Evolutionary conservation across 331 rosid genomes (phyloP).

Genomic region (Saraca asoca): DNA sequence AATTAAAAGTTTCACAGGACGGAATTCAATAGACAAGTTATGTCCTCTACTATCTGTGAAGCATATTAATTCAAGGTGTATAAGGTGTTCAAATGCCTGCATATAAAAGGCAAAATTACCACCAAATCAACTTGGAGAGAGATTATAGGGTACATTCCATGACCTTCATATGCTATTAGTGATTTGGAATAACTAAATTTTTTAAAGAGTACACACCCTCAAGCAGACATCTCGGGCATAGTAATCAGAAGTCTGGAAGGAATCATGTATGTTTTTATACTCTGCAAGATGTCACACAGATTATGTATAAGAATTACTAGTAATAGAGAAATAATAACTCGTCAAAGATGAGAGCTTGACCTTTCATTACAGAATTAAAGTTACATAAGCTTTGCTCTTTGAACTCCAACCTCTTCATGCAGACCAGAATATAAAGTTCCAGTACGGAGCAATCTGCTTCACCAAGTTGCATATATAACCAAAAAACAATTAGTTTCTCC

Average conservation of each 20-base stretch:
- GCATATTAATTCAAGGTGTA: slow-evolving; percentile 66
- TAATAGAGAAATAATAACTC: slow-evolving; percentile 29
- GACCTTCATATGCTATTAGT: slow-evolving; percentile 15
- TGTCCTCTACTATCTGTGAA: slow-evolving; percentile 75
- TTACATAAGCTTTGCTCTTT: slow-evolving; percentile 82
- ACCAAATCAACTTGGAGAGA: slow-evolving; percentile 18
- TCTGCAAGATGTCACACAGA: slow-evolving; percentile 57
- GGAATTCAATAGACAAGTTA: slow-evolving; percentile 64
- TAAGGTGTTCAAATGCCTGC: slow-evolving; percentile 95
- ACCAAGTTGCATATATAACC: slow-evolving; percentile 24
- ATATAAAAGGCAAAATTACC: slow-evolving; percentile 20
- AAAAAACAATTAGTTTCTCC: slow-evolving; percentile 30
- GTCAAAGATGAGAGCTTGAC: slow-evolving; percentile 40
- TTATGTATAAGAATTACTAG: slow-evolving; percentile 25
- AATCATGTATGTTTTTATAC: slow-evolving; percentile 67
- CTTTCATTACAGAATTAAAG: slow-evolving; percentile 85
- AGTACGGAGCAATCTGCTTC: slow-evolving; percentile 76
- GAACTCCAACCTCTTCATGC: slow-evolving; percentile 88
- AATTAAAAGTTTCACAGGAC: slow-evolving; percentile 76
- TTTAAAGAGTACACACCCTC: slow-evolving; percentile 54
- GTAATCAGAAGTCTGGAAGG: slow-evolving; percentile 65
- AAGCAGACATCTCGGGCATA: slow-evolving; percentile 68
- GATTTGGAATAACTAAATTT: slow-evolving; percentile 16
- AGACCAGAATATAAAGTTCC: slow-evolving; percentile 84
- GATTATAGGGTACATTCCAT: slow-evolving; percentile 15